Base-by-base conservation (phyloP, 2,329 filamentous ascomycete genomes). In the Ascochyta rabiei region DNA sequence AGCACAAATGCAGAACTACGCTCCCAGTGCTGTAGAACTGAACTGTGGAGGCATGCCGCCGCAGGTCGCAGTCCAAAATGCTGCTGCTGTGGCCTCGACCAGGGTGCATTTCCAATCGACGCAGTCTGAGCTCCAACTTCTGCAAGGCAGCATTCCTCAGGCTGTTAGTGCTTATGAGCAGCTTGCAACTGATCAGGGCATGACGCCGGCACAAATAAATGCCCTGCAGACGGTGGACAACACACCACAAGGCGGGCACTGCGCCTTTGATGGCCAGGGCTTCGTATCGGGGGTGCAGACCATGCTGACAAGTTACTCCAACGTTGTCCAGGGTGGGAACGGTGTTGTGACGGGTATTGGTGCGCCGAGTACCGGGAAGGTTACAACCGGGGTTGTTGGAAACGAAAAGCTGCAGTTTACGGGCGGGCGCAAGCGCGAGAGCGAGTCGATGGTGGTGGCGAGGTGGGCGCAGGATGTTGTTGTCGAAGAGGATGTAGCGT, bases 21-120 rank as follows among this genome's bases (percentile, higher is more conserved):
- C 75, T 21, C 80, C 79, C 48, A 76, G 73, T 18, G 84, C 83
- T 2, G 81, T 85, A 0, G 71, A 85, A 40, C 74, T 86, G 13
- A 83, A 84, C 66, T 86, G 84, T 64, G 84, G 83, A 41, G 84
- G 69, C 2, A 66, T 86, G 56, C 62, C 73, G 18, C 84, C 84
- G 1, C 83, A 85, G 61, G 82, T 86, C 26, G 60, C 70, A 26
- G 80, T 85, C 13, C 73, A 76, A 15, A 72, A 80, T 53, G 72
- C 75, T 4, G 68, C 71, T 0, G 76, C 74, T 0, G 76, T 82
- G 24, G 68, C 81, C 48, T 65, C 73, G 2, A 83, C 82, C 23
- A 76, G 77, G 48, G 80, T 86, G 18, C 83, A 86, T 67, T 85
- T 80, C 69, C 84, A 86, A 72, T 81, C 77, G 53, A 84, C 82